Evolutionary conservation across 306 rosid genomes (phyloP), one percentile per base, ranked within the genome.

Genomic region (Quercus ilex): DNA sequence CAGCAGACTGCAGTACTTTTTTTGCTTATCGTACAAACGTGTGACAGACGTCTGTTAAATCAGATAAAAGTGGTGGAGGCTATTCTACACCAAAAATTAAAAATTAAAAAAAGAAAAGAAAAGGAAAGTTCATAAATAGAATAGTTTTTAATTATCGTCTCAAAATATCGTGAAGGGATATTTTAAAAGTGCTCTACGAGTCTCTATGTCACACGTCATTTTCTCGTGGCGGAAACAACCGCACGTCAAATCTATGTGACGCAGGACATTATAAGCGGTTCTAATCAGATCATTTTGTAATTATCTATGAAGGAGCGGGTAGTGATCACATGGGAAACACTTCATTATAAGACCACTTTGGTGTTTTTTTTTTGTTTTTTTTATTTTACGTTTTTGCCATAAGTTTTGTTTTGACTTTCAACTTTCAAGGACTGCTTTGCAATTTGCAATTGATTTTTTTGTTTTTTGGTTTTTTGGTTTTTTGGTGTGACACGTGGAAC

Each of bases 261-360:
- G 88, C 84, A 88, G 72, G 85, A 86, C 91, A 86, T 83, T 82
- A 82, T 82, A 92, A 87, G 85, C 89, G 93, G 91, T 88, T 89
- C 85, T 81, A 89, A 88, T 90, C 90, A 87, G 83, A 78, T 72
- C 69, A 75, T 83, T 92, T 90, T 89, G 92, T 89, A 83, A 84
- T 86, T 87, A 83, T 87, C 84, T 64, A 58, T 70, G 25, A 86
- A 86, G 59, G 10, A 57, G 43, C 35, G 71, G 77, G 79, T 11
- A 49, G 20, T 35, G 63, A 84, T 89, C 90, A 70, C 80, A 79
- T 90, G 89, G 41, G 65, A 76, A 77, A 55, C 75, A 46, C 73
- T 76, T 77, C 82, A 67, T 73, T 80, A 55, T 84, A 41, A 41
- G 46, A 41, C 46, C 46, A 41, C 46, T 41, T 41, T 8, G 11